These are phyloP conservation scores for Dothistroma septosporum DNA, from an alignment of 2,329 filamentous ascomycete species.

Conservation along the genomic window DNA sequence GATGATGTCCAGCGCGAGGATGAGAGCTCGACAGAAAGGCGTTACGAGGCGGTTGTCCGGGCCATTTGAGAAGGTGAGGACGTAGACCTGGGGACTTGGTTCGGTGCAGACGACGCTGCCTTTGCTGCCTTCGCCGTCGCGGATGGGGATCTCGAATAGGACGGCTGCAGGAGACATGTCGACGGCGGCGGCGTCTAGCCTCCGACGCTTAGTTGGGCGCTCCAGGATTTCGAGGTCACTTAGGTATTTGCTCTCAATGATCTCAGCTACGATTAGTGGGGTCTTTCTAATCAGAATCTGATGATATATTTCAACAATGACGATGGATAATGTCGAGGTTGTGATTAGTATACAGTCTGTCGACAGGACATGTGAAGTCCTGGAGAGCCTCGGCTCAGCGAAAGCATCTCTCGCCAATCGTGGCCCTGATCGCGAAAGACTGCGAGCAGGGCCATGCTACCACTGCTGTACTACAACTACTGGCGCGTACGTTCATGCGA, in stretches of 20 bases:
- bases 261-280: not conserved
- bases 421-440: no score
- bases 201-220: not conserved
- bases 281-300: not conserved
- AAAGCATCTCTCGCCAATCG: not conserved
- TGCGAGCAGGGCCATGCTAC: no score
- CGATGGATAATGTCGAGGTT: not conserved
- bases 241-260: not conserved
- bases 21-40: slow-evolving; percentile 61
- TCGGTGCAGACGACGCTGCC: slow-evolving; percentile 58
- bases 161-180: not conserved
- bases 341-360: not conserved
- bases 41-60: slow-evolving; percentile 74
- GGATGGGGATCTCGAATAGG: slow-evolving; percentile 1
- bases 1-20: slow-evolving; percentile 70
- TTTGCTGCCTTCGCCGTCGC: slow-evolving; percentile 8
- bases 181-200: slow-evolving; percentile 2
- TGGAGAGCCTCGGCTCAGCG: not conserved
- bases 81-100: slow-evolving; percentile 60
- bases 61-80: slow-evolving; percentile 66
- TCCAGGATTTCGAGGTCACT: not conserved
- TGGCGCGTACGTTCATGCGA: no score
- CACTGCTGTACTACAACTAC: no score
- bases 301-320: not conserved
- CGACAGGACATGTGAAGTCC: not conserved